A percentile compares a stretch with the other conserved stretches of the same genome.
Conservation (phyloP, 1,284 basidiomycete species). For the Rhodotorula sp. region DNA sequence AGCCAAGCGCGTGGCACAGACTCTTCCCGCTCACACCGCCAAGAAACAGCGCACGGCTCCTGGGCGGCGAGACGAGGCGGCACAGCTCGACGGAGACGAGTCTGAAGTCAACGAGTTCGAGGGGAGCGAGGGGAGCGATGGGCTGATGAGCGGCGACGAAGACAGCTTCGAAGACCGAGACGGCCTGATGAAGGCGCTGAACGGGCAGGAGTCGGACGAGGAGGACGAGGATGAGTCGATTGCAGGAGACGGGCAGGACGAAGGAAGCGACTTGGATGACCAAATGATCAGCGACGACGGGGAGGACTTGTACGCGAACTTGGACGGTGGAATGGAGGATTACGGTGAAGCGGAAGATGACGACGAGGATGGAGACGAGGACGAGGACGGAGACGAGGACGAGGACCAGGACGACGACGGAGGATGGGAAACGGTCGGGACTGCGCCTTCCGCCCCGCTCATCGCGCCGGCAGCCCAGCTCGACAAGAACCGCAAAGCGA, state of each 20-base stretch:
- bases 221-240: conserved; percentile 40
- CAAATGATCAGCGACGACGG: conserved; percentile 40
- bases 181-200: conserved; percentile 21
- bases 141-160: conserved; percentile 7
- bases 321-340: conserved; percentile 44
- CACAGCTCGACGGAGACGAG: conserved; percentile 6
- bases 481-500: conserved; percentile 36
- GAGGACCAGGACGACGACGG: conserved; percentile 34
- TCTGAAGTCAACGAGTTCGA: conserved; percentile 2
- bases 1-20: background rate
- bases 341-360: conserved; percentile 18
- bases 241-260: conserved; percentile 9
- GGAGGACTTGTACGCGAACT: conserved; percentile 38
- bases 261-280: conserved; percentile 38
- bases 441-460: conserved; percentile 52
- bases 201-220: conserved; percentile 22
- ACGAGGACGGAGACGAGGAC: conserved; percentile 36
- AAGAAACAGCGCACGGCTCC: conserved; percentile 13
- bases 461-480: conserved; percentile 18
- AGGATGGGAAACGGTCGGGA: conserved; percentile 41
- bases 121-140: background rate
- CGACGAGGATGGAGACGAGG: conserved; percentile 31
- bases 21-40: background rate
- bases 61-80: background rate
- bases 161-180: conserved; percentile 42